Evolutionary conservation across 106 monocot genomes (phyloP).

Genomic region (Cymbidium sinense): DNA sequence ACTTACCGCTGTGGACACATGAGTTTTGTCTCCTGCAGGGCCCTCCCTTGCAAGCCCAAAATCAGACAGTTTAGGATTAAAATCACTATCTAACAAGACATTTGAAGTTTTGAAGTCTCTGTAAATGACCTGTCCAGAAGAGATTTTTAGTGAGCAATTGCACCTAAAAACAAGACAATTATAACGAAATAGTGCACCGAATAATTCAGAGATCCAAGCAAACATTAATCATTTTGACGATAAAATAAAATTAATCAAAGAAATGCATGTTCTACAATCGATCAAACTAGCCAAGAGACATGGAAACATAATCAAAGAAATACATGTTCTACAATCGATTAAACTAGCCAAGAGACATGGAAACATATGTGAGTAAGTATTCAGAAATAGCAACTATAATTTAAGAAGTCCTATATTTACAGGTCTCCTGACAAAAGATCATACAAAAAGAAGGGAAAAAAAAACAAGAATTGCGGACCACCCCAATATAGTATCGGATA

Average conservation of each 20-base stretch:
- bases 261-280: neutral
- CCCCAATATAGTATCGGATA: too few relatives aligned
- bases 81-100: constrained; percentile 23
- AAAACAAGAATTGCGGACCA: too few relatives aligned
- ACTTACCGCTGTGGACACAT: constrained; percentile 32
- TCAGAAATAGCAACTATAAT: neutral
- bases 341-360: too few relatives aligned
- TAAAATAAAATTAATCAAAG: neutral
- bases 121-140: constrained; percentile 27
- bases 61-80: constrained; percentile 29
- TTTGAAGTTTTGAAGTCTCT: constrained; percentile 35
- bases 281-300: neutral
- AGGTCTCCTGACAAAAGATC: neutral
- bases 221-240: neutral
- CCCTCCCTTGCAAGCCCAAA: constrained; percentile 41
- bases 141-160: neutral
- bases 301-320: too few relatives aligned
- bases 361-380: neutral
- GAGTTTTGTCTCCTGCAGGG: constrained; percentile 26
- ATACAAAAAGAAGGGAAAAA: too few relatives aligned
- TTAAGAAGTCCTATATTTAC: neutral
- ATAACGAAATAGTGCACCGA: neutral
- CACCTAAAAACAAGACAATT: neutral
- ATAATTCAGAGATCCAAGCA: neutral
- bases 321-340: too few relatives aligned